Evolutionary conservation across 768 basidiomycete genomes (phyloP).

Genomic region (Tylopilus intermedius): DNA sequence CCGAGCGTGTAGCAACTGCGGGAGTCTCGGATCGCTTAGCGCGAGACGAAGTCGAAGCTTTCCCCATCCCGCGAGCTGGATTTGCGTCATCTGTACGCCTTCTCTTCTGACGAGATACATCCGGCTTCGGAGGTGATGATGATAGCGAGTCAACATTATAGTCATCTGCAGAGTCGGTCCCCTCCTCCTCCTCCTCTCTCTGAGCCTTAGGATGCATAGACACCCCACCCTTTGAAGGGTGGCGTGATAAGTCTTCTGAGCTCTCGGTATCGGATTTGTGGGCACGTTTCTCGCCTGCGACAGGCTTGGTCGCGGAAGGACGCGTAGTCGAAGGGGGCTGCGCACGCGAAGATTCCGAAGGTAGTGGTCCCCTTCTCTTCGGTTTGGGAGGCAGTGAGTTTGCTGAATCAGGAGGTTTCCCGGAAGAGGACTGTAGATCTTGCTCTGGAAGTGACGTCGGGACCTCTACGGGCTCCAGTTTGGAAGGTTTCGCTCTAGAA

Average conservation of each 20-base stretch:
- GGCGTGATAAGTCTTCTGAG: slow-evolving; percentile 13
- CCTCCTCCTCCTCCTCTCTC: slow-evolving; percentile 35
- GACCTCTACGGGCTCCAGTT: slow-evolving; percentile 34
- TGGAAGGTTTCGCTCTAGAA: slow-evolving; percentile 9
- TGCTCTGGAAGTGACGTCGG: slow-evolving; percentile 62
- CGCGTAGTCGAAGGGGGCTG: slow-evolving; percentile 1
- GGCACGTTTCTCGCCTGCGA: slow-evolving; percentile 19
- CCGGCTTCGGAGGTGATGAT: slow-evolving; percentile 23
- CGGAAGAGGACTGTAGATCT: slow-evolving; percentile 28
- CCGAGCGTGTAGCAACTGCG: slow-evolving; percentile 31
- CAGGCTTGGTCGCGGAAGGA: slow-evolving; percentile 5
- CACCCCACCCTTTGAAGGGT: slow-evolving; percentile 29
- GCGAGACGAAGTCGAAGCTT: slow-evolving; percentile 25
- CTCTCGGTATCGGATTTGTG: slow-evolving; percentile 25
- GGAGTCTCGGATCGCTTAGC: slow-evolving; percentile 24
- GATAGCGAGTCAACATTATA: slow-evolving; percentile 32
- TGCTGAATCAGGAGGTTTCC: slow-evolving; percentile 5
- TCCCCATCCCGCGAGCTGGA: slow-evolving; percentile 19
- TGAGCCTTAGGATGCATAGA: slow-evolving; percentile 10
- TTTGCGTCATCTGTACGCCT: slow-evolving; percentile 35
- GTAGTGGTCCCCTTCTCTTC: not conserved
- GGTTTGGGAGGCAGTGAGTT: slow-evolving; percentile 7
- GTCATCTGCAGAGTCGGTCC: slow-evolving; percentile 39
- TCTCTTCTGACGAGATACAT: slow-evolving; percentile 41
- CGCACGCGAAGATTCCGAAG: slow-evolving; percentile 2